Evolutionary conservation across 176 grass and related monocot species (phyloP).

Genomic region (Juncus inflexus): DNA sequence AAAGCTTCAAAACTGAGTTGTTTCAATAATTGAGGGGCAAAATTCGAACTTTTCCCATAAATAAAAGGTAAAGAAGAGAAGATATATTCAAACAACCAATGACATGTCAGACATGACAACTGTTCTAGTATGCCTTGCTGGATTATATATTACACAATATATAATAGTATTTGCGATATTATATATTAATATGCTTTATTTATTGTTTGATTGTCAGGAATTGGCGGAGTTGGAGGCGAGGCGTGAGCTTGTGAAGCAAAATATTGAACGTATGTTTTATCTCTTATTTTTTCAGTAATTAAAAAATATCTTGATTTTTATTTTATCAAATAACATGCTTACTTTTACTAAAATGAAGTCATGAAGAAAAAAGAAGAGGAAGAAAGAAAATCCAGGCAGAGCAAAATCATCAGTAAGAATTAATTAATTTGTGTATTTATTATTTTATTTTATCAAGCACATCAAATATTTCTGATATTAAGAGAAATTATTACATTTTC

Average conservation of each 20-base stretch:
- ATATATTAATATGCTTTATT: slow-evolving; percentile 13
- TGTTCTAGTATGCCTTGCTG: too few relatives aligned
- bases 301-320: not conserved
- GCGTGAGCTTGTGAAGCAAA: slow-evolving; percentile 63
- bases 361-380: slow-evolving; percentile 50
- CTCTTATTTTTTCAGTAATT: not conserved
- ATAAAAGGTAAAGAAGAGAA: too few relatives aligned
- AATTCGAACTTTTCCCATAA: too few relatives aligned
- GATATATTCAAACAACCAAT: too few relatives aligned
- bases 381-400: slow-evolving; percentile 39
- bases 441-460: not conserved
- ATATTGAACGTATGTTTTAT: slow-evolving; percentile 54
- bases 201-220: slow-evolving; percentile 41
- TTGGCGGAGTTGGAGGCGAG: slow-evolving; percentile 68
- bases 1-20: too few relatives aligned
- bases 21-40: too few relatives aligned
- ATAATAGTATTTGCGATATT: not conserved
- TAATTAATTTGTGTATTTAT: not conserved
- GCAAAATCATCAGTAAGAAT: slow-evolving; percentile 36
- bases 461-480: not conserved
- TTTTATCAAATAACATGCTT: not conserved
- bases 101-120: too few relatives aligned
- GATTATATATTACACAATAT: too few relatives aligned
- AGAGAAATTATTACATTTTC: not conserved
- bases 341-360: slow-evolving; percentile 24